Evolutionary conservation across 2,329 filamentous ascomycete species (phyloP), one percentile per base, ranked within the genome.

Genomic region (Diaporthe citri): DNA sequence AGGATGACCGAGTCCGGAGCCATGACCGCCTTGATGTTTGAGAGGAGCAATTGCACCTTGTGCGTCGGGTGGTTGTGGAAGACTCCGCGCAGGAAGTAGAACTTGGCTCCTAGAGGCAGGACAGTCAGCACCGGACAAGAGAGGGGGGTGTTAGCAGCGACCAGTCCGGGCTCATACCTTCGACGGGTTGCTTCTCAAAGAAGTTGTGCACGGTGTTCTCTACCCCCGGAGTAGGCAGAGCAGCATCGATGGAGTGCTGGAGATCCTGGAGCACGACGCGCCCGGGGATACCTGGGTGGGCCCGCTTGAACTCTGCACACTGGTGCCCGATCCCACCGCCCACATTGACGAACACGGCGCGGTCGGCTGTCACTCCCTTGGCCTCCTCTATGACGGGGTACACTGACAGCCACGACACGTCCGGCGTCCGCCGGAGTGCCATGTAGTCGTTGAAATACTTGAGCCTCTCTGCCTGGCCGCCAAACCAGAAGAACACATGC

Each of bases 31-130:
- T 73, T 77, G 62, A 75, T 69, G 15, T 64, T 69, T 31, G 51
- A n/a, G n/a, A 79, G 52, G 6, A 79, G 69, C n/a, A n/a, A 22
- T 25, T 36, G 67, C n/a, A 76, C 57, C 52, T 77, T 77, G 17
- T 77, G 75, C 17, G 74, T 31, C 0, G 77, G 78, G 74, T 77
- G 77, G 60, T 79, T 76, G 41, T 77, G 77, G 5, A 75, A 64
- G 4, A 78, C 75, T 0, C 74, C 77, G 20, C 76, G 76, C 28
- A 77, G 10, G 36, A 74, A 76, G 64, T 79, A 79, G 71, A 78
- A 67, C 74, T 77, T 34, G 72, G 77, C 52, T 13, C 55, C 55
- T 57, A n/a, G 20, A 46, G 13, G 43, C 15, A 3, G 52, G 31
- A 28, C n/a, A 8, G 12, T 56, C 31, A 56, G 52, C n/a, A 28